These are phyloP conservation scores for Isabelozyma pseudorhagii DNA, from an alignment of 805 yeast species.

Conservation along the genomic window DNA sequence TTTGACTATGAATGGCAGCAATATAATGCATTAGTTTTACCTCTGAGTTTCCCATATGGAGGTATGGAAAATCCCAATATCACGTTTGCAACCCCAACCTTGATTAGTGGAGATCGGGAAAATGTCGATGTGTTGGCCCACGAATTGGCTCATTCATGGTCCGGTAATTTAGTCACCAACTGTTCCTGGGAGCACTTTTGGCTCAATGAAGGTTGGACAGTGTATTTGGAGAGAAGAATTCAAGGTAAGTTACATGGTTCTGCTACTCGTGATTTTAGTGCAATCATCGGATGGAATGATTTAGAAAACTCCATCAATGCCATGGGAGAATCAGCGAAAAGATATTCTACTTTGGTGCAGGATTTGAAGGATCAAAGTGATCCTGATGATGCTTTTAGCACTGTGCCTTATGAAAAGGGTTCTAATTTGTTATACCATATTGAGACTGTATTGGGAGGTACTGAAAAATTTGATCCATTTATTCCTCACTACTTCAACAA, in stretches of 20 bases:
- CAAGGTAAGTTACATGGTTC: conserved; percentile 68
- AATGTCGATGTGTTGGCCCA: conserved; percentile 91
- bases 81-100: conserved; percentile 87
- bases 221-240: conserved; percentile 83
- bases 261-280: conserved; percentile 70
- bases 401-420: conserved; percentile 92
- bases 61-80: conserved; percentile 95
- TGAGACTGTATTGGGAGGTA: conserved; percentile 66
- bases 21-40: conserved; percentile 77
- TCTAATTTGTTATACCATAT: conserved; percentile 72
- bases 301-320: conserved; percentile 62
- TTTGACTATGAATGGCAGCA: conserved; percentile 83
- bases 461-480: conserved; percentile 68
- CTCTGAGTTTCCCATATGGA: conserved; percentile 79
- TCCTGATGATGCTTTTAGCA: conserved; percentile 86
- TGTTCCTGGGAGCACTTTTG: conserved; percentile 92
- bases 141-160: conserved; percentile 91
- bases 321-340: conserved; percentile 52
- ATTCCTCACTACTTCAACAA: conserved; percentile 72
- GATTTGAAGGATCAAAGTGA: conserved; percentile 66
- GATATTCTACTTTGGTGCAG: conserved; percentile 66
- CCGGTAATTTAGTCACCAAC: conserved; percentile 87
- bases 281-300: conserved; percentile 87
- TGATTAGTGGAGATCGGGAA: conserved; percentile 78
- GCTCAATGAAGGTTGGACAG: conserved; percentile 97